Evolutionary conservation across 345 rosid species (phyloP).

Genomic region (Xanthoceras sorbifolium): DNA sequence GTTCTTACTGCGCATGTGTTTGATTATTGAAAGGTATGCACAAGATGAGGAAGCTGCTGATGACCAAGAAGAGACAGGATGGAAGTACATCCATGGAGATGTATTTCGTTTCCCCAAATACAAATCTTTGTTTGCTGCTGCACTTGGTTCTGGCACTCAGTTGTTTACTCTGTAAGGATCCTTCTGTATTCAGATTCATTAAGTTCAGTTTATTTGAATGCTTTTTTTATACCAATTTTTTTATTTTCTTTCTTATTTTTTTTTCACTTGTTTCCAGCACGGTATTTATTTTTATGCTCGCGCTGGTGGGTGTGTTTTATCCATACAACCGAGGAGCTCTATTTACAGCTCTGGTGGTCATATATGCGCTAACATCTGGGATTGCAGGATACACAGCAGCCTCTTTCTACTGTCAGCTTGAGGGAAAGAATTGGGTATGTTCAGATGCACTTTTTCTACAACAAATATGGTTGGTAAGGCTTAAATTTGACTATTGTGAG

Average conservation of each 20-base stretch:
- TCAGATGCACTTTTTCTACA: neutral
- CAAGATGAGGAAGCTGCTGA: conserved; percentile 91
- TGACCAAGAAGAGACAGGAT: conserved; percentile 88
- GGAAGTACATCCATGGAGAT: conserved; percentile 89
- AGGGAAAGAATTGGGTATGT: conserved; percentile 85
- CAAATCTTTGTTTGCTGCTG: conserved; percentile 76
- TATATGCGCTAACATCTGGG: conserved; percentile 88
- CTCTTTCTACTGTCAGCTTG: conserved; percentile 89
- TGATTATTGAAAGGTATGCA: conserved; percentile 49
- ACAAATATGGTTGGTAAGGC: neutral
- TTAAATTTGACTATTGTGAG: neutral
- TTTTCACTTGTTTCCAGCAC: conserved; percentile 44
- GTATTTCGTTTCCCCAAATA: conserved; percentile 76
- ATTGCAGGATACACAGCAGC: conserved; percentile 84
- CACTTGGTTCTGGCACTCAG: conserved; percentile 80
- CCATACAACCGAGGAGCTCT: conserved; percentile 95
- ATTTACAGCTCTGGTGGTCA: conserved; percentile 83
- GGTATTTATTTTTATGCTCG: conserved; percentile 74
- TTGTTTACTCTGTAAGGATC: conserved; percentile 74
- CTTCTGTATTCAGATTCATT: neutral
- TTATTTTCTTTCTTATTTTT: neutral
- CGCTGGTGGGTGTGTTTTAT: conserved; percentile 88
- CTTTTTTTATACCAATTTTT: neutral
- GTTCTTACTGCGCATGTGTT: neutral
- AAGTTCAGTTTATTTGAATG: conserved; percentile 2